Percentiles rank a stretch among this genome's conserved stretches.
Evolutionary conservation across 2,329 filamentous ascomycete genomes (phyloP).

Genomic region (Calonectria honghensis): DNA sequence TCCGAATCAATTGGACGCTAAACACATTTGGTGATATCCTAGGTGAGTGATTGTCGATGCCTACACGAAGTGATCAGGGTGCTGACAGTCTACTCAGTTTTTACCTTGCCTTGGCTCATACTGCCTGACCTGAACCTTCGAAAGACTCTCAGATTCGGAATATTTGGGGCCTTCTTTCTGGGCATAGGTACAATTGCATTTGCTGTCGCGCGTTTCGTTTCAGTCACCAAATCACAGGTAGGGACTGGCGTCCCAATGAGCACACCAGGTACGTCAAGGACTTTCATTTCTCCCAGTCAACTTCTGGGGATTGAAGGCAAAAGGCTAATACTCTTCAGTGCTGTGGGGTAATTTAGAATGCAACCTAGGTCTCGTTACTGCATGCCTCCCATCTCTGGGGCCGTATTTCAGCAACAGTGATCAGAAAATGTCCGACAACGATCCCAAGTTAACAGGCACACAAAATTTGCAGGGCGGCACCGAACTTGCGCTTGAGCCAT

Average conservation of each 20-base stretch:
- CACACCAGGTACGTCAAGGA: background rate
- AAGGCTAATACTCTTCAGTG: background rate
- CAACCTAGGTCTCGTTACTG: background rate
- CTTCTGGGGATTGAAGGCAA: background rate
- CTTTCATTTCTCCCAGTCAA: accelerated
- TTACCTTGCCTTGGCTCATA: conserved; percentile 1
- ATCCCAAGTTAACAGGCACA: background rate
- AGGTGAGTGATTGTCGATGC: background rate
- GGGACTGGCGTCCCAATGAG: background rate
- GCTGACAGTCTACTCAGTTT: background rate
- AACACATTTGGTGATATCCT: background rate
- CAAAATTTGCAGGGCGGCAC: background rate
- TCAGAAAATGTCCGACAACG: background rate
- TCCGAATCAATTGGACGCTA: background rate
- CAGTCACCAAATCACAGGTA: background rate
- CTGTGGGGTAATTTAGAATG: background rate
- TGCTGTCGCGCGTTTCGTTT: background rate
- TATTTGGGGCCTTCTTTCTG: background rate
- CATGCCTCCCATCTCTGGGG: background rate
- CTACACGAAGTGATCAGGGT: background rate
- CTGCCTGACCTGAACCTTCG: background rate
- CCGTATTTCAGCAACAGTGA: background rate
- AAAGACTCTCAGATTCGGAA: background rate
- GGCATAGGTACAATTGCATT: background rate
- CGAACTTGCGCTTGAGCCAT: background rate